Conservation (phyloP, 192 early-diverging fungal genomes). For the Coemansia sp. region DNA sequence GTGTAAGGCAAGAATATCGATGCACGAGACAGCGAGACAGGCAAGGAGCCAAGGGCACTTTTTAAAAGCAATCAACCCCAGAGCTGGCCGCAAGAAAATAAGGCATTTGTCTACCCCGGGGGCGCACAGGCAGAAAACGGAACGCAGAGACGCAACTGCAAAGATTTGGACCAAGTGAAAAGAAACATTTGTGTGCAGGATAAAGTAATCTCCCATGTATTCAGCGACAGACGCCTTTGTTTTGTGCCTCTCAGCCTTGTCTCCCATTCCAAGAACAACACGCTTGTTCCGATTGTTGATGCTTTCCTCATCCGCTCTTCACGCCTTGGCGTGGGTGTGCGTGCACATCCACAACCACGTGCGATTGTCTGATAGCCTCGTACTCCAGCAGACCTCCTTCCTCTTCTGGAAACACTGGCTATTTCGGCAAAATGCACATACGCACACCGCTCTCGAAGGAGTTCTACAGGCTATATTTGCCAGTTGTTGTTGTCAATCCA, state of each 20-base stretch:
- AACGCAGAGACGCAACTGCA: not conserved
- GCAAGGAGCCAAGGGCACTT: constrained; percentile 9
- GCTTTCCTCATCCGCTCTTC: not conserved
- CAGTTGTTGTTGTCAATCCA: not conserved
- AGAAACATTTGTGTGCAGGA: constrained; percentile 17
- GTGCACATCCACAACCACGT: not conserved
- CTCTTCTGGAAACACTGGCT: constrained; percentile 5
- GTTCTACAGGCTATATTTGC: not conserved
- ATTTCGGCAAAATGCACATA: constrained; percentile 10
- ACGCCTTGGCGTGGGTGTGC: constrained; percentile 4
- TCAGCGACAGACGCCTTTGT: constrained; percentile 14
- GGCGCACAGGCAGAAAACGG: constrained; percentile 8
- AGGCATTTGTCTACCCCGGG: constrained; percentile 4
- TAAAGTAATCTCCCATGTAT: constrained; percentile 20
- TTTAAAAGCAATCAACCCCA: not conserved
- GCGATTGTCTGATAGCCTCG: not conserved
- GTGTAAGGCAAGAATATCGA: not conserved
- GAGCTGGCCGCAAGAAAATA: not conserved
- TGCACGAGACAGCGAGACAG: not conserved
- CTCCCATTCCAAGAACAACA: not conserved
- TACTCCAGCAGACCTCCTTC: constrained; percentile 2
- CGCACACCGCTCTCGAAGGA: not conserved
- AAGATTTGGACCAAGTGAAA: constrained; percentile 20
- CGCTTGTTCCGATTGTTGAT: constrained; percentile 5
- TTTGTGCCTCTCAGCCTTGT: not conserved